A percentile compares a stretch with the other conserved stretches of the same genome.
Evolutionary conservation across 1,139 yeast species (phyloP).

Genomic region (Hemisphaericaspora xylofermentans): DNA sequence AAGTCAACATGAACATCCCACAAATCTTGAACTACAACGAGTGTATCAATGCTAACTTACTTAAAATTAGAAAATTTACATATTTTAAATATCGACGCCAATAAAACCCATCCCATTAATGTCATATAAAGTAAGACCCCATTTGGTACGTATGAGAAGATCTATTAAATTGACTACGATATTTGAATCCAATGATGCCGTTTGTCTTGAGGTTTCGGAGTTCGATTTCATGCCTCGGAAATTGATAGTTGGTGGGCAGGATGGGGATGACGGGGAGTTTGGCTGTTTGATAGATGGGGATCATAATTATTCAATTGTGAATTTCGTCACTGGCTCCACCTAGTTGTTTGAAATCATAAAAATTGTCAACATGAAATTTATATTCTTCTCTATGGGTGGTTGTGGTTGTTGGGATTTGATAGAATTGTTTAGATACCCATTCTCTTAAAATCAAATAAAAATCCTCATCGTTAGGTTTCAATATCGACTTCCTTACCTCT

Average conservation of each 20-base stretch:
- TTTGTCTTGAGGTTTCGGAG: conserved; percentile 3
- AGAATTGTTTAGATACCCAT: conserved; percentile 36
- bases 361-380: conserved; percentile 23
- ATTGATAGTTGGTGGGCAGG: conserved; percentile 1
- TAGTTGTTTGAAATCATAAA: not conserved
- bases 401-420: too few relatives aligned
- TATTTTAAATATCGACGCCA: conserved; percentile 9
- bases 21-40: too few relatives aligned
- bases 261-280: too few relatives aligned
- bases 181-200: not conserved
- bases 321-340: conserved; percentile 2
- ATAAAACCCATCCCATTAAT: conserved; percentile 6
- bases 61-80: conserved; percentile 19
- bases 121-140: conserved; percentile 8
- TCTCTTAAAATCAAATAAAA: conserved; percentile 28
- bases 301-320: conserved; percentile 38
- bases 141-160: conserved; percentile 6
- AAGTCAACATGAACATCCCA: too few relatives aligned
- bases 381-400: conserved; percentile 20
- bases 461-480: conserved; percentile 34
- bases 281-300: conserved; percentile 44
- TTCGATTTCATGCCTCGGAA: conserved; percentile 10
- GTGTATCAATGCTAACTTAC: too few relatives aligned
- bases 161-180: conserved; percentile 8
- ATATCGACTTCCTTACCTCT: conserved; percentile 24